Conservation (phyloP, 345 rosid species). For the Heritiera fomes region DNA sequence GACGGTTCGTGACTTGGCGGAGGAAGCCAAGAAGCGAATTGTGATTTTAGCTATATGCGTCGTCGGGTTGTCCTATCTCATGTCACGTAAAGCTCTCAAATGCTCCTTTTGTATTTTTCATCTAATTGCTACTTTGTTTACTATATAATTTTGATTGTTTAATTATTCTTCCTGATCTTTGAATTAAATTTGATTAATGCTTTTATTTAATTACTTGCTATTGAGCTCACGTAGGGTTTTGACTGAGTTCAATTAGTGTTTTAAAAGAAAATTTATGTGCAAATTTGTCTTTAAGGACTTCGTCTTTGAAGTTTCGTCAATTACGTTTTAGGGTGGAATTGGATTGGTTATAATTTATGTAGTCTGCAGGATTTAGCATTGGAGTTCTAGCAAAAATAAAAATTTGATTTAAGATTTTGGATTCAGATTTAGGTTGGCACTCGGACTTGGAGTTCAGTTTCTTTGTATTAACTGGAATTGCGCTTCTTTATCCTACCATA, state of each 20-base stretch:
- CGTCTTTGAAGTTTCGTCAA: background rate
- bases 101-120: background rate
- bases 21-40: constrained; percentile 93
- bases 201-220: background rate
- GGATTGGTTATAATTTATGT: background rate
- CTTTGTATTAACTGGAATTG: background rate
- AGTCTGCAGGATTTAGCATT: background rate
- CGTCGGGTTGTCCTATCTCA: constrained; percentile 84
- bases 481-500: background rate
- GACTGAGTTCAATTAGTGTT: background rate
- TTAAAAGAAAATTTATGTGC: background rate
- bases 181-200: constrained; percentile 9
- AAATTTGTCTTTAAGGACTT: background rate
- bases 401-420: background rate
- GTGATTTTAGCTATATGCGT: constrained; percentile 84
- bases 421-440: background rate
- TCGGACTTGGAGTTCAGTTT: background rate
- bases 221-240: constrained; percentile 8
- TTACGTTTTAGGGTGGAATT: background rate
- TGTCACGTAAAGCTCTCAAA: constrained; percentile 67
- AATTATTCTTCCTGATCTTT: background rate
- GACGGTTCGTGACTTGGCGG: constrained; percentile 70
- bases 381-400: background rate
- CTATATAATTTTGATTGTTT: background rate
- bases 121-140: constrained; percentile 1